A percentile compares a stretch with the other conserved stretches of the same genome.
phyloP scores from a whole-genome alignment of 2,329 filamentous ascomycete species.

The Neocatenulostroma microsporum region DNA sequence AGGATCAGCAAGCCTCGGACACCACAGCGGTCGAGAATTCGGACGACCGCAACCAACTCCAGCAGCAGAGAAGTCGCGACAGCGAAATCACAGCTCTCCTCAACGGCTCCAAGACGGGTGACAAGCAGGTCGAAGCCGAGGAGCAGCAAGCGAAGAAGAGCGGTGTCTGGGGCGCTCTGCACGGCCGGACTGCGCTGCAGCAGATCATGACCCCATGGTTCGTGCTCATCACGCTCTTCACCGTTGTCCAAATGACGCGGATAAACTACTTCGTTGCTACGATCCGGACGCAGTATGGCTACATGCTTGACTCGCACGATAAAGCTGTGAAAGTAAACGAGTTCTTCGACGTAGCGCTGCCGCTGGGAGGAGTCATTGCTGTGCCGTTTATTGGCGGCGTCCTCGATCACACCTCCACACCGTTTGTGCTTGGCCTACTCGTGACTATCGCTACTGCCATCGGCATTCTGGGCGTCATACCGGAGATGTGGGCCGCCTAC shows the following conservation, averaged over 20 bases:
- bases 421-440: conserved; percentile 61
- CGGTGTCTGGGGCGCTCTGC: conserved; percentile 81
- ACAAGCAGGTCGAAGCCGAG: conserved; percentile 41
- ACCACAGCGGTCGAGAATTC: conserved; percentile 45
- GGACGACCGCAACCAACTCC: conserved; percentile 49
- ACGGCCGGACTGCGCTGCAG: conserved; percentile 59
- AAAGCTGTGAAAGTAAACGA: conserved; percentile 65
- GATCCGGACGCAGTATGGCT: conserved; percentile 70
- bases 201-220: conserved; percentile 81
- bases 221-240: conserved; percentile 72
- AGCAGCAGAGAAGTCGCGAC: conserved; percentile 55
- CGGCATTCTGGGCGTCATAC: conserved; percentile 69
- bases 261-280: conserved; percentile 94
- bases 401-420: conserved; percentile 68
- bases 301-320: conserved; percentile 57
- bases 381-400: conserved; percentile 81
- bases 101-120: conserved; percentile 45
- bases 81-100: conserved; percentile 67
- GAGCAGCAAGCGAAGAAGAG: conserved; percentile 61
- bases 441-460: conserved; percentile 65
- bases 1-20: conserved; percentile 27
- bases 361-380: conserved; percentile 68
- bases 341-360: conserved; percentile 76
- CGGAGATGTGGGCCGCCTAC: conserved; percentile 64
- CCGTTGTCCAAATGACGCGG: conserved; percentile 36